These are phyloP conservation scores for Petrea volubilis DNA, from an alignment of 257 asterid genomes.

Conservation along the genomic window DNA sequence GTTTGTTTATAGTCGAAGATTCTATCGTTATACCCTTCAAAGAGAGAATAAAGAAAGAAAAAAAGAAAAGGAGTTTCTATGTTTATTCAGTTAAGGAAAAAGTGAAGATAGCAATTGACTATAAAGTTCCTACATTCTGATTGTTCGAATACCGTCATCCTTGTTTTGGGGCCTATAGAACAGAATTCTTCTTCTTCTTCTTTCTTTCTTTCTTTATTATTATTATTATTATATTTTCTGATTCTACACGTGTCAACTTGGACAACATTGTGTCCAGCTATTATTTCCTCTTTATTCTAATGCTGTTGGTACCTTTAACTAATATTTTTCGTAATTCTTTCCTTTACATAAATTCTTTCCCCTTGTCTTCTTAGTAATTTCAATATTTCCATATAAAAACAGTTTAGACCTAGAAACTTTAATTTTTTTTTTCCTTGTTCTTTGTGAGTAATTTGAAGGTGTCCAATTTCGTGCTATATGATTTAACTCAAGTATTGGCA, in stretches of 20 bases:
- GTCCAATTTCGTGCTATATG: not conserved
- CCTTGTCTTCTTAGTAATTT: not conserved
- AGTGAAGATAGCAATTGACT: not conserved
- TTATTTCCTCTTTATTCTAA: not conserved
- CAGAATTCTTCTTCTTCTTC: not conserved
- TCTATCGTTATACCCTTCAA: no score
- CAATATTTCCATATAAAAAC: conserved; percentile 8
- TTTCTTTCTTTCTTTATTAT: conserved; percentile 2
- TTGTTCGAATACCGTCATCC: not conserved
- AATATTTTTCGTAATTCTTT: conserved; percentile 9
- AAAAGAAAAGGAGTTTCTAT: conserved; percentile 4
- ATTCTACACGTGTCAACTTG: not conserved
- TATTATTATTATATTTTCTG: not conserved
- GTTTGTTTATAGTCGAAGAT: conserved; percentile 10
- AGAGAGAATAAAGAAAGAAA: no score
- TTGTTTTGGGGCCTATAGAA: not conserved
- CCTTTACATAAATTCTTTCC: not conserved
- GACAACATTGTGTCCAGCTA: not conserved
- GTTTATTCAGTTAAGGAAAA: conserved; percentile 5
- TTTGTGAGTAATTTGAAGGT: not conserved
- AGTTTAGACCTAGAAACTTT: not conserved
- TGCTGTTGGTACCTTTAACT: conserved; percentile 7
- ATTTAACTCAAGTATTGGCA: not conserved
- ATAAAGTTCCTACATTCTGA: not conserved
- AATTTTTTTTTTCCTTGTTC: not conserved